These are phyloP conservation scores for Aspergillus sp. DNA, from an alignment of 2,329 filamentous ascomycete species.

Conservation along the genomic window DNA sequence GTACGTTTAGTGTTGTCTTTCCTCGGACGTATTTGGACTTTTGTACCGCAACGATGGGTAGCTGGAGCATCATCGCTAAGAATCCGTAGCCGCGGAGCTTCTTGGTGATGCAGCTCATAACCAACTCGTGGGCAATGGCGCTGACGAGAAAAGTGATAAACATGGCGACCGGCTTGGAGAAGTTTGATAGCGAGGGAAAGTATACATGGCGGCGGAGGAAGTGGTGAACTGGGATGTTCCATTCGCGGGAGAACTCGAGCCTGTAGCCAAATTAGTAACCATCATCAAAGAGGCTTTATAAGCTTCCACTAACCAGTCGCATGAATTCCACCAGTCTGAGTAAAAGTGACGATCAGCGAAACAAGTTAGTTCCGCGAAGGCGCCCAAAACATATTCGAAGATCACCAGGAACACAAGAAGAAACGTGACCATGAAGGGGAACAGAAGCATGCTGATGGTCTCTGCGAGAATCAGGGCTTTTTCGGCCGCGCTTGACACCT, in stretches of 20 bases:
- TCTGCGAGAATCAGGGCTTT: slow-evolving; percentile 79
- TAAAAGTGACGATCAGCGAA: slow-evolving; percentile 97
- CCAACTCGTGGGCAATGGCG: slow-evolving; percentile 86
- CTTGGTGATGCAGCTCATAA: slow-evolving; percentile 98
- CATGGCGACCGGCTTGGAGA: slow-evolving; percentile 77
- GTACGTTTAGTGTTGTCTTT: slow-evolving; percentile 71
- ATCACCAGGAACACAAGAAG: slow-evolving; percentile 96
- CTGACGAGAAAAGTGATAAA: slow-evolving; percentile 89
- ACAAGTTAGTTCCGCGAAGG: slow-evolving; percentile 89
- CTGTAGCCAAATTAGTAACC: slow-evolving; percentile 35
- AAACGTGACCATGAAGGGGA: slow-evolving; percentile 96
- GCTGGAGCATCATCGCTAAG: slow-evolving; percentile 91
- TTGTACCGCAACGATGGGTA: slow-evolving; percentile 92
- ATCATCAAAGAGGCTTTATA: not conserved
- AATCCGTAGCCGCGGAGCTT: slow-evolving; percentile 95
- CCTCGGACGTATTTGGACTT: slow-evolving; percentile 74
- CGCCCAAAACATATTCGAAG: slow-evolving; percentile 94
- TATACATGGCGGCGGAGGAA: slow-evolving; percentile 96
- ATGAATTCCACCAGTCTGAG: slow-evolving; percentile 68
- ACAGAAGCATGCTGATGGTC: slow-evolving; percentile 86
- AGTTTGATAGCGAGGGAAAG: slow-evolving; percentile 72
- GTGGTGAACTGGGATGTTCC: slow-evolving; percentile 97
- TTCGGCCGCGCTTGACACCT: slow-evolving; percentile 59
- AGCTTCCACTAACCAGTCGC: slow-evolving; percentile 45
- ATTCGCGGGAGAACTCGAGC: slow-evolving; percentile 94